Evolutionary conservation across 805 yeast genomes (phyloP).

Genomic region (Nakazawaea molendinolei): DNA sequence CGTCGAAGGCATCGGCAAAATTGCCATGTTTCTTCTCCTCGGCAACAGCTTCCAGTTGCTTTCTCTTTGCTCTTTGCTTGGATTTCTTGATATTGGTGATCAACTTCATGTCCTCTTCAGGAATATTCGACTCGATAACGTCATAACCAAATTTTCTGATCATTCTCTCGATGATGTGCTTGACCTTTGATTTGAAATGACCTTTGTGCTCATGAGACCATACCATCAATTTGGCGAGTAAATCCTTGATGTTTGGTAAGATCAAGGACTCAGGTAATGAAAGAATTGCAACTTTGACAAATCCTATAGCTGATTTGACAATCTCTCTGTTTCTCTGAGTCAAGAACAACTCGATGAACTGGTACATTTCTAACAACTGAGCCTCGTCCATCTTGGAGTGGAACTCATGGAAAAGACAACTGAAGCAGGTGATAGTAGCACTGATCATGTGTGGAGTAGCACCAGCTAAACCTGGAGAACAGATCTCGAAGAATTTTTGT

Average conservation of each 20-base stretch:
- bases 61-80: constrained; percentile 77
- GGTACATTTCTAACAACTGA: constrained; percentile 64
- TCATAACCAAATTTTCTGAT: constrained; percentile 90
- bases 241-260: constrained; percentile 53
- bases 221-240: constrained; percentile 68
- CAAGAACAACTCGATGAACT: constrained; percentile 83
- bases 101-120: constrained; percentile 83
- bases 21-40: constrained; percentile 22
- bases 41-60: constrained; percentile 35
- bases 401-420: constrained; percentile 84
- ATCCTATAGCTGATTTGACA: constrained; percentile 90
- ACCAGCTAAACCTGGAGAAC: constrained; percentile 94
- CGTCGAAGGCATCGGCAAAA: constrained; percentile 85
- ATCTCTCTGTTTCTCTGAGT: constrained; percentile 90
- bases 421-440: constrained; percentile 88
- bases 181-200: constrained; percentile 87
- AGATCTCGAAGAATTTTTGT: constrained; percentile 84
- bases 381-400: constrained; percentile 55
- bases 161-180: constrained; percentile 87
- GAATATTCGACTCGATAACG: constrained; percentile 73
- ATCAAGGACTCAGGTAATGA: constrained; percentile 76
- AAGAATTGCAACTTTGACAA: constrained; percentile 82
- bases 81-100: constrained; percentile 81
- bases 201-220: constrained; percentile 97
- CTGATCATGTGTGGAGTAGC: constrained; percentile 93